Evolutionary conservation across 2,329 filamentous ascomycete genomes (phyloP).

Genomic region (Didymella pinodella): DNA sequence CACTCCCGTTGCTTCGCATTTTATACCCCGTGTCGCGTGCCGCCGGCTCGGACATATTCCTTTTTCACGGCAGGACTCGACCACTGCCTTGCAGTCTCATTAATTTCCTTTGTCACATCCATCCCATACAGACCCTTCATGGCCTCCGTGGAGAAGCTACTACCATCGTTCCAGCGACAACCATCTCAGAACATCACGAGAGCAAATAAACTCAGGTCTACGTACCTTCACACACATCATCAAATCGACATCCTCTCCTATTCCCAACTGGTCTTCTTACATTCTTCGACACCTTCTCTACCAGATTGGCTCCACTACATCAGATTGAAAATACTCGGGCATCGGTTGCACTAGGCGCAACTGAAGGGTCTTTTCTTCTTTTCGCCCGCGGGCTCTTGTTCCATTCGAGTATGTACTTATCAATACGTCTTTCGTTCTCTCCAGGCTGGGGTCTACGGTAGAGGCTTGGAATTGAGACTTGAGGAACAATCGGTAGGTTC

Average conservation of each 20-base stretch:
- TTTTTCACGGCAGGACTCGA: conserved; percentile 39
- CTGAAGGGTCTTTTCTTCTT: conserved; percentile 16
- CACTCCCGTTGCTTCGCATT: conserved; percentile 41
- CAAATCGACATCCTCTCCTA: conserved; percentile 33
- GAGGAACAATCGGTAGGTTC: conserved; percentile 33
- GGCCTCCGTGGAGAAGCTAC: conserved; percentile 41
- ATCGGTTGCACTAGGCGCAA: conserved; percentile 18
- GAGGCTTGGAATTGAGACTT: conserved; percentile 31
- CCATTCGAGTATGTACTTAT: conserved; percentile 25
- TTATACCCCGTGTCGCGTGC: conserved; percentile 39
- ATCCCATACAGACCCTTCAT: conserved; percentile 45
- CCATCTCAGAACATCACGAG: conserved; percentile 48
- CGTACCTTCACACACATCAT: conserved; percentile 36
- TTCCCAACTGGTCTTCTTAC: conserved; percentile 27
- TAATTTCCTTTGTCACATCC: conserved; percentile 49
- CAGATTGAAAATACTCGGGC: conserved; percentile 16
- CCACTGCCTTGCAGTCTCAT: conserved; percentile 41
- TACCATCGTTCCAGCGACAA: conserved; percentile 25
- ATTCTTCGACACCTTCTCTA: conserved; percentile 29
- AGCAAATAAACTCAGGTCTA: conserved; percentile 42
- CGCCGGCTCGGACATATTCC: conserved; percentile 20
- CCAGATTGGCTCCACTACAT: conserved; percentile 28
- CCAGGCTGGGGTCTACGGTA: conserved; percentile 31
- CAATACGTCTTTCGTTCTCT: conserved; percentile 36
- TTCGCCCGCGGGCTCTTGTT: conserved; percentile 16